phyloP scores from a whole-genome alignment of 768 basidiomycete genomes.

The Leucocoprinus sp. region DNA sequence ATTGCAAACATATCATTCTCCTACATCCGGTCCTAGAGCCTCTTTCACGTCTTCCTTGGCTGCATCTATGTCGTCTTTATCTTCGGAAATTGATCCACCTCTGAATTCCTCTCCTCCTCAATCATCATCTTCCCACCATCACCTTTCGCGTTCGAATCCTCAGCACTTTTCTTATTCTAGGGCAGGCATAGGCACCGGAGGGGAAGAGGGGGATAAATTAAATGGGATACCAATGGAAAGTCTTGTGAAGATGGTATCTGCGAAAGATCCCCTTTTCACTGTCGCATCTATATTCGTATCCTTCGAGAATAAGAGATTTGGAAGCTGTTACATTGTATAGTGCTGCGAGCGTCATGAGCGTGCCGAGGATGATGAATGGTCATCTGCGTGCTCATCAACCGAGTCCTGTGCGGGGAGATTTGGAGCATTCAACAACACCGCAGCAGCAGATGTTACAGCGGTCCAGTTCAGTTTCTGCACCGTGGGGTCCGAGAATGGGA shows the following conservation, averaged over 20 bases:
- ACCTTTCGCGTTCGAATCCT: neutral
- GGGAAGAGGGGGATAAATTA: conserved; percentile 21
- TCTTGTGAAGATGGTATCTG: conserved; percentile 60
- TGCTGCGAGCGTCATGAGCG: conserved; percentile 72
- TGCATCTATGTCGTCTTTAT: conserved; percentile 20
- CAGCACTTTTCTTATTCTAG: neutral
- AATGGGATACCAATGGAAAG: conserved; percentile 66
- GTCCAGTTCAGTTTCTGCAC: too few species aligned
- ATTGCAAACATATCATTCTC: too few species aligned
- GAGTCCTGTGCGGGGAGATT: too few species aligned
- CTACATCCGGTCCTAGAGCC: conserved; percentile 14
- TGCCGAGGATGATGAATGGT: conserved; percentile 28
- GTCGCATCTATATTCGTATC: conserved; percentile 15
- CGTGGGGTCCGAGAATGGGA: too few species aligned
- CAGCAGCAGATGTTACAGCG: too few species aligned
- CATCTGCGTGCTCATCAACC: too few species aligned
- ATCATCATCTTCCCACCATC: neutral
- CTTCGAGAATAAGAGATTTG: conserved; percentile 45
- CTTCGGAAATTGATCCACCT: conserved; percentile 17
- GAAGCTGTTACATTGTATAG: conserved; percentile 84
- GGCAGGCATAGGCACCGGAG: too few species aligned
- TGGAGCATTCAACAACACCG: too few species aligned
- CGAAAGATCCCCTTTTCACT: conserved; percentile 54
- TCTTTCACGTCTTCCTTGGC: conserved; percentile 24
- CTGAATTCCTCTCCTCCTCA: too few species aligned